Evolutionary conservation across 2,329 filamentous ascomycete genomes (phyloP).

Genomic region (Xylariaceae sp.): DNA sequence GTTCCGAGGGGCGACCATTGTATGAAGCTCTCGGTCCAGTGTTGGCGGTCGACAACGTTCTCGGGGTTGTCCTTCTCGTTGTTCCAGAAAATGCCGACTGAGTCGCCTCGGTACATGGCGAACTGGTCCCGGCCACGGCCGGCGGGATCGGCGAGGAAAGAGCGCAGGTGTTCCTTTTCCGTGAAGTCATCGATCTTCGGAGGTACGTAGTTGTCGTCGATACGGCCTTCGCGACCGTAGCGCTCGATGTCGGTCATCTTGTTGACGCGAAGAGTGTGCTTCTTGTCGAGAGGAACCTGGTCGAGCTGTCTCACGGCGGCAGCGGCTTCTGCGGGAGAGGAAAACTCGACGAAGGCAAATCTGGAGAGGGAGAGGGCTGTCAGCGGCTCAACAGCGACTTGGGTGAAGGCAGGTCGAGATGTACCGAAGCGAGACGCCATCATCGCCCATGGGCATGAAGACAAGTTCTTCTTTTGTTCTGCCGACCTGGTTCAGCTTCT

Average conservation of each 20-base stretch:
- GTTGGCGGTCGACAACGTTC: constrained; percentile 81
- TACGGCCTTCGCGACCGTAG: constrained; percentile 86
- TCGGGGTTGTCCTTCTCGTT: constrained; percentile 91
- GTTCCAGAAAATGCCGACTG: constrained; percentile 96
- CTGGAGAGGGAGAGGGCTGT: constrained; percentile 40
- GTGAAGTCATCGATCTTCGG: constrained; percentile 80
- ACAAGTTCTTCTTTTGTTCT: constrained; percentile 81
- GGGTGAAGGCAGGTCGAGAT: constrained; percentile 7
- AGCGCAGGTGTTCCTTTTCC: constrained; percentile 91
- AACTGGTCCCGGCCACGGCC: constrained; percentile 90
- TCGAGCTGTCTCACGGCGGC: constrained; percentile 88
- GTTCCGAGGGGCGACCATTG: constrained; percentile 97
- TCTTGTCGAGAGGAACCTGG: constrained; percentile 87
- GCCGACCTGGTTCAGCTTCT: constrained; percentile 85
- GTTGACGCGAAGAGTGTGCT: constrained; percentile 91
- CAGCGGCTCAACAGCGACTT: background rate
- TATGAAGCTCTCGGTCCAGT: constrained; percentile 98
- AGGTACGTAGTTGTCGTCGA: constrained; percentile 84
- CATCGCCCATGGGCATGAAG: constrained; percentile 88
- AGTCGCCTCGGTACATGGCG: constrained; percentile 87
- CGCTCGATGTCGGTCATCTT: constrained; percentile 98
- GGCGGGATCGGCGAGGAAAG: constrained; percentile 79
- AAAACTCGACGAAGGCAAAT: constrained; percentile 96
- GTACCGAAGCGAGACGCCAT: constrained; percentile 82
- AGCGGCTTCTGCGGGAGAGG: constrained; percentile 81